A percentile compares a stretch with the other conserved stretches of the same genome.
Evolutionary conservation across 495 filamentous ascomycete genomes (phyloP).

Genomic region (Penicillium robsamsonii): DNA sequence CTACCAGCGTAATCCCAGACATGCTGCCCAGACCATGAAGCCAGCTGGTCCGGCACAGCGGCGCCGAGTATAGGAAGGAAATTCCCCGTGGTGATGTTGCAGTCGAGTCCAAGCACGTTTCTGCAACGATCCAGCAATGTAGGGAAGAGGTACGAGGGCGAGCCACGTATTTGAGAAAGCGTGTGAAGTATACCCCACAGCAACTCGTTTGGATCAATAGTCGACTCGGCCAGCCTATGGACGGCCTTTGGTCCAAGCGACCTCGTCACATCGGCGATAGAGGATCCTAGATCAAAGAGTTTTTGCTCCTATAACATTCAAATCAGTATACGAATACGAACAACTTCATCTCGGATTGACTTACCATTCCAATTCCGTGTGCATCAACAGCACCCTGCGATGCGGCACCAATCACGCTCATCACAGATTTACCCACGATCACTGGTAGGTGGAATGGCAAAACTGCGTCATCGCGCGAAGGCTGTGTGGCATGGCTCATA

Average conservation of each 20-base stretch:
- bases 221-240: conserved; percentile 32
- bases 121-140: conserved; percentile 37
- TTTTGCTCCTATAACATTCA: conserved; percentile 39
- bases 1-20: conserved; percentile 17
- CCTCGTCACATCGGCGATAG: conserved; percentile 38
- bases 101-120: conserved; percentile 34
- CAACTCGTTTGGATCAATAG: conserved; percentile 38
- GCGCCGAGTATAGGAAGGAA: conserved; percentile 30
- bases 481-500: conserved; percentile 53
- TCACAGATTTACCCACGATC: conserved; percentile 53
- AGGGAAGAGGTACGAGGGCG: conserved; percentile 45
- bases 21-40: conserved; percentile 22
- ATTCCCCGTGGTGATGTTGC: conserved; percentile 33
- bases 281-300: conserved; percentile 39
- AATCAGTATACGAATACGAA: not conserved
- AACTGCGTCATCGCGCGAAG: conserved; percentile 41
- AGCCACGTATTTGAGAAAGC: conserved; percentile 43
- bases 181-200: conserved; percentile 46
- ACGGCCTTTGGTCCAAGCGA: conserved; percentile 35
- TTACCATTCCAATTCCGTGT: conserved; percentile 63
- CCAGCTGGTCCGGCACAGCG: conserved; percentile 10
- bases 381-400: conserved; percentile 55
- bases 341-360: conserved; percentile 13
- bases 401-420: conserved; percentile 50
- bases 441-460: conserved; percentile 60